Conservation (phyloP, 2,329 filamentous ascomycete species). For the Lasiodiplodia theobromae region DNA sequence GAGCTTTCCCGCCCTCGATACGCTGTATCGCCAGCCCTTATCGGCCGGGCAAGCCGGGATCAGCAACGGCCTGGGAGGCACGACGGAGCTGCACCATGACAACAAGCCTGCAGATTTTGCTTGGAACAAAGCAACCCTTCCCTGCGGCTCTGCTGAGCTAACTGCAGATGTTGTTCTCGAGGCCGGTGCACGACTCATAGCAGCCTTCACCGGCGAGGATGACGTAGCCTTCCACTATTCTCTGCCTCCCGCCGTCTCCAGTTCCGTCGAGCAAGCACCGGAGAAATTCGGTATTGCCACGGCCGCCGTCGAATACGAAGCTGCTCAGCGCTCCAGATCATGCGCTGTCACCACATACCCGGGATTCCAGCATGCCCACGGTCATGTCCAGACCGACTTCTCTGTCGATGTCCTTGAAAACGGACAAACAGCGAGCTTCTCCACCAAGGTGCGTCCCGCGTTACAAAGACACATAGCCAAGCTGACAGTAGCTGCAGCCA, state of each 20-base stretch:
- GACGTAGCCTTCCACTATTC: constrained; percentile 25
- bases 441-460: constrained; percentile 8
- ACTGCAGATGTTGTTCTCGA: constrained; percentile 19
- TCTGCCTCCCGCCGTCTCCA: constrained; percentile 9
- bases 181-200: constrained; percentile 12
- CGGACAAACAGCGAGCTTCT: constrained; percentile 19
- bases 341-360: constrained; percentile 16
- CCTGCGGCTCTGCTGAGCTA: constrained; percentile 1
- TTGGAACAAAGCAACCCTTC: constrained; percentile 16
- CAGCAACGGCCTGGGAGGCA: constrained; percentile 16
- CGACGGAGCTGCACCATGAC: constrained; percentile 2
- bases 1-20: constrained; percentile 27
- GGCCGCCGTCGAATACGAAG: neutral
- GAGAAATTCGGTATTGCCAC: constrained; percentile 18
- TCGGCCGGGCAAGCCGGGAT: constrained; percentile 11
- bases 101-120: constrained; percentile 9
- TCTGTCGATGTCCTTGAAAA: constrained; percentile 26
- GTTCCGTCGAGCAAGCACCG: neutral
- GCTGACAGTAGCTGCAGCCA: constrained; percentile 15
- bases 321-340: constrained; percentile 8
- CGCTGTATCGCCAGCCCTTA: constrained; percentile 28
- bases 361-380: neutral
- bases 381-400: constrained; percentile 22
- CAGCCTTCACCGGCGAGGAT: constrained; percentile 28
- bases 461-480: neutral